These are phyloP conservation scores for Spencermartinsiella europaea DNA, from an alignment of 805 yeast genomes.

Conservation along the genomic window DNA sequence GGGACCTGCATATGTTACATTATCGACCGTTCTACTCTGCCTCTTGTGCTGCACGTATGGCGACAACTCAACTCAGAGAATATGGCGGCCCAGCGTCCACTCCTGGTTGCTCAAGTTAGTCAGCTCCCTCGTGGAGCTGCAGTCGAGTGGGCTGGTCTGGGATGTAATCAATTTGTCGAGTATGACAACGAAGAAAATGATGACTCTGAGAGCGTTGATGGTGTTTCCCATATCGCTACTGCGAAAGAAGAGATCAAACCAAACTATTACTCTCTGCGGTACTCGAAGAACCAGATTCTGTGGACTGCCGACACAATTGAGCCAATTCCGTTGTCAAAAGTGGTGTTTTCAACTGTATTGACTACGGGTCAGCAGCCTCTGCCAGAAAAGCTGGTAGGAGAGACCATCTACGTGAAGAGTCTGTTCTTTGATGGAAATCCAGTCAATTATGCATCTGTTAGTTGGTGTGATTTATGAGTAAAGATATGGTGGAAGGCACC, in stretches of 20 bases:
- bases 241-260: background rate
- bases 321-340: background rate
- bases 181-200: conserved; percentile 11
- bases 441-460: background rate
- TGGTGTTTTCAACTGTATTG: background rate
- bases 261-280: background rate
- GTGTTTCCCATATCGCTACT: too few relatives aligned
- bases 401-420: background rate
- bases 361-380: background rate
- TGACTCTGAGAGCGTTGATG: background rate
- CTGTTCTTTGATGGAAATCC: background rate
- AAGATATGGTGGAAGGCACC: too few relatives aligned
- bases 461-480: background rate
- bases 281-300: background rate
- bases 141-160: conserved; percentile 28
- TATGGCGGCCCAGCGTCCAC: background rate
- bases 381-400: background rate
- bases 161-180: conserved; percentile 8
- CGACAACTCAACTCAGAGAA: conserved; percentile 23
- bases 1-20: conserved; percentile 53
- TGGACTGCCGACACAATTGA: background rate
- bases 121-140: conserved; percentile 27
- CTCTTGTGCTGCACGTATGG: conserved; percentile 39
- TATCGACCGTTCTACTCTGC: conserved; percentile 33
- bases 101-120: conserved; percentile 22